Evolutionary conservation across 768 basidiomycete species (phyloP), one percentile per base, ranked within the genome.

Genomic region (Mycena alexandri): DNA sequence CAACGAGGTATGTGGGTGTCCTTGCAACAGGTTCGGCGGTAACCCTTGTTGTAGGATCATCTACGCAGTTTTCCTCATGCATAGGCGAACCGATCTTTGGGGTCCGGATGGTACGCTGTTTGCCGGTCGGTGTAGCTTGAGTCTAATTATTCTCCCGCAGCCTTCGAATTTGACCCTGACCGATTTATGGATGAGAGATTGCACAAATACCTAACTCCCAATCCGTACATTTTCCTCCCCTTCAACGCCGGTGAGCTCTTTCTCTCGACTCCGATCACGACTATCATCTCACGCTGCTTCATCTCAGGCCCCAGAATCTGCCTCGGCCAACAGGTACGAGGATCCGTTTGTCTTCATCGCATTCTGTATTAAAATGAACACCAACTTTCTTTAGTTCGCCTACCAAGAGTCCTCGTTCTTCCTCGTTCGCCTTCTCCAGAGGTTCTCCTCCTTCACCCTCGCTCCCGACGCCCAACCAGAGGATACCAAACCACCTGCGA

Each of bases 51-150:
- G 87, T 70, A 83, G 86, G 14, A 41, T 53, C 16, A 14, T 34
- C 5, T 58, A 42, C 34, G 21, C 25, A 14, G 81, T 88, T 4
- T 79, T 83, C 67, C 75, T 85, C 46, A 89, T 90, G 88, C 90
- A 92, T 42, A 82, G 89, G 7, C 80, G 89, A 29, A 82, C 77
- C 47, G 87, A 90, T 69, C 80, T 89, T 2, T 91, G 90, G 90
- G 90, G 90, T 0, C 87, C 89, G 2, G 42, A 50, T 24, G 63
- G 83, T 82, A 65, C 6, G 69, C 3, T 46, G 24, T 34, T 13
- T 0, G 19, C 17, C 22, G n/a, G 7, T 17, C 24, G 34, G 7
- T 43, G 21, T 16, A 51, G 36, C 59, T 14, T 51, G 14, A 43
- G 29, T 19, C 17, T 46, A 17, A 21, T 17, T 17, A 13, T 19